Evolutionary conservation across 306 rosid genomes (phyloP), one percentile per base, ranked within the genome.

Genomic region (cucumber (Cucumis sativus)): DNA sequence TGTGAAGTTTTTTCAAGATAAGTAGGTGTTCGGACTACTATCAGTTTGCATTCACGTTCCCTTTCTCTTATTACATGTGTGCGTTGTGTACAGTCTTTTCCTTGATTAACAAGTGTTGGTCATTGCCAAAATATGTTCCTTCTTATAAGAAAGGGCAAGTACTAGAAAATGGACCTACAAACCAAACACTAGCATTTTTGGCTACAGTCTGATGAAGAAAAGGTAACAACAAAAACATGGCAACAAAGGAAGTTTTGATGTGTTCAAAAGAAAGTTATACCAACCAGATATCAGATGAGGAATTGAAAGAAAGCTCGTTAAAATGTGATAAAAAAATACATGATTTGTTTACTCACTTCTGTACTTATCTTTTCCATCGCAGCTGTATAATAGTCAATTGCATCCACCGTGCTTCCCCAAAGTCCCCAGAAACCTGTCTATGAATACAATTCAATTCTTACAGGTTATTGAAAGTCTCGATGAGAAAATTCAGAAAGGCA

Each of bases 391-490:
- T 91, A 49, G 67, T 84, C 87, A 77, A 94, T 85, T 77, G 98
- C 97, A 23, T 93, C 94, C 45, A 90, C 88, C 81, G 57, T 86
- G 51, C 10, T 33, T 82, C 98, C 98, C 80, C 73, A 78, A 20
- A 90, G 79, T 67, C 98, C 97, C 80, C 85, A 35, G 21, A 86
- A 56, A 82, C 97, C 97, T 88, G 97, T 88, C 98, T 93, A 91
- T 87, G 81, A 81, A 87, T 65, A 77, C 79, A 80, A 74, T 72
- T 51, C 76, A 72, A 43, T 51, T 71, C 40, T 63, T 80, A 85
- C 63, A 79, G 81, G 79, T 87, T 78, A 80, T 84, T 63, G 76
- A 65, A 82, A 85, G 66, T 77, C 77, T 64, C 33, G 71, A 78
- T 35, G 41, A 64, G 59, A 67, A 81, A 79, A 33, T 68, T 74